Evolutionary conservation across 768 basidiomycete genomes (phyloP).

Genomic region (Termitomyces sp.): DNA sequence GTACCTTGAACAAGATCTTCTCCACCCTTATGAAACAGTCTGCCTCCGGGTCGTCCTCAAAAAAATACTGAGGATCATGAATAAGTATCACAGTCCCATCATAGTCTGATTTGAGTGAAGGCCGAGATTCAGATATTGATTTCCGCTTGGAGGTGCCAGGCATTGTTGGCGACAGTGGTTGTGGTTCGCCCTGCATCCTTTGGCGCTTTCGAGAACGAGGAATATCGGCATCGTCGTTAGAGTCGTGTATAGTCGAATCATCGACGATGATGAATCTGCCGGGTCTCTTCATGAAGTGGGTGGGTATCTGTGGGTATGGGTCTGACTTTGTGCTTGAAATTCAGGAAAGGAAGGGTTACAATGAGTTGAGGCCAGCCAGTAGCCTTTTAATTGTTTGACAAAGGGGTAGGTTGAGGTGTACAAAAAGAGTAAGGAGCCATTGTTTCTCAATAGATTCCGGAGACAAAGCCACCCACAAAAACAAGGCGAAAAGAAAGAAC

Average conservation of each 20-base stretch:
- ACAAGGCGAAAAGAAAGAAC: neutral
- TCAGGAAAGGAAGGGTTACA: neutral
- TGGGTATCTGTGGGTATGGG: neutral
- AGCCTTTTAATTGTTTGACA: neutral
- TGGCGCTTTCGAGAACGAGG: slow-evolving; percentile 21
- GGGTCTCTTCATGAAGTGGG: slow-evolving; percentile 7
- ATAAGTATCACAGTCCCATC: slow-evolving; percentile 19
- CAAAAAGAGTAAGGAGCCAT: neutral
- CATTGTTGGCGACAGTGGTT: slow-evolving; percentile 12
- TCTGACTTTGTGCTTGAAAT: neutral
- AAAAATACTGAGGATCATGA: slow-evolving; percentile 32
- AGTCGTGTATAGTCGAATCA: slow-evolving; percentile 24
- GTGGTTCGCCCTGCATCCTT: slow-evolving; percentile 21
- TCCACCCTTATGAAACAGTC: slow-evolving; percentile 37
- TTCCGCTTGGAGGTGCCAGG: neutral
- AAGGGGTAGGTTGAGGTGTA: neutral
- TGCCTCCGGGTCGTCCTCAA: slow-evolving; percentile 25
- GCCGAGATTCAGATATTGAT: neutral
- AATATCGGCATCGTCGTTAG: slow-evolving; percentile 22
- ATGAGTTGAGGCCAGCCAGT: neutral
- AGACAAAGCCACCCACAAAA: neutral
- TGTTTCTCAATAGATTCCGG: neutral
- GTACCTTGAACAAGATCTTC: slow-evolving; percentile 45
- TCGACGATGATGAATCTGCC: slow-evolving; percentile 27
- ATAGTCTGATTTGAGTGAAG: slow-evolving; percentile 7